Percentiles rank a stretch among this genome's conserved stretches.
phyloP scores from a whole-genome alignment of 225 moss, liverwort and hornwort species.

The Physcomitrellopsis africana region DNA sequence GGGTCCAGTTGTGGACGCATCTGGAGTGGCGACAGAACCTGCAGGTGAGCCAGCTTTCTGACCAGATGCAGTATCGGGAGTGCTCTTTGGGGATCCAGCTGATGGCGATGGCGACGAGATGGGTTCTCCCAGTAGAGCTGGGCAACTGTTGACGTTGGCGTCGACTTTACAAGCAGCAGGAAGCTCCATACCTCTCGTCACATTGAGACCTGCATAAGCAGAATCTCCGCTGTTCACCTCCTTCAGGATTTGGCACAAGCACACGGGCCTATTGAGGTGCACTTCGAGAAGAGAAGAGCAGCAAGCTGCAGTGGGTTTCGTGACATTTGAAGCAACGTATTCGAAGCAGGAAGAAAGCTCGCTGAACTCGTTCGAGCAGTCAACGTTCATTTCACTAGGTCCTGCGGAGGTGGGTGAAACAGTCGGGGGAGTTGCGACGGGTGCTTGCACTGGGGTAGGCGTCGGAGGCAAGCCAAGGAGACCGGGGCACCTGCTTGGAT shows the following conservation, averaged over 20 bases:
- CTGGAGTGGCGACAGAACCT: background rate
- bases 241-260: conserved; percentile 45
- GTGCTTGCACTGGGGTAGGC: conserved; percentile 10
- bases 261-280: conserved; percentile 37
- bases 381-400: conserved; percentile 24
- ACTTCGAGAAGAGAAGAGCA: conserved; percentile 41
- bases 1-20: background rate
- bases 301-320: conserved; percentile 31
- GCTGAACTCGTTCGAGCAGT: conserved; percentile 45
- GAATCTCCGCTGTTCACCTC: conserved; percentile 17
- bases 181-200: conserved; percentile 39
- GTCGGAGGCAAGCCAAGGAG: conserved; percentile 42
- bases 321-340: conserved; percentile 29
- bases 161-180: conserved; percentile 29
- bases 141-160: conserved; percentile 20
- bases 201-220: conserved; percentile 25
- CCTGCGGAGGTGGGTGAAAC: background rate
- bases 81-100: background rate
- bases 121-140: conserved; percentile 41
- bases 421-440: background rate
- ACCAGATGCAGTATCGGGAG: background rate
- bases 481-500: conserved; percentile 35
- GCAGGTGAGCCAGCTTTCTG: conserved; percentile 10
- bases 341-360: conserved; percentile 33
- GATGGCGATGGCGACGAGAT: conserved; percentile 2